Conservation (phyloP, 2,329 filamentous ascomycete genomes). For the Xylaria sp. region DNA sequence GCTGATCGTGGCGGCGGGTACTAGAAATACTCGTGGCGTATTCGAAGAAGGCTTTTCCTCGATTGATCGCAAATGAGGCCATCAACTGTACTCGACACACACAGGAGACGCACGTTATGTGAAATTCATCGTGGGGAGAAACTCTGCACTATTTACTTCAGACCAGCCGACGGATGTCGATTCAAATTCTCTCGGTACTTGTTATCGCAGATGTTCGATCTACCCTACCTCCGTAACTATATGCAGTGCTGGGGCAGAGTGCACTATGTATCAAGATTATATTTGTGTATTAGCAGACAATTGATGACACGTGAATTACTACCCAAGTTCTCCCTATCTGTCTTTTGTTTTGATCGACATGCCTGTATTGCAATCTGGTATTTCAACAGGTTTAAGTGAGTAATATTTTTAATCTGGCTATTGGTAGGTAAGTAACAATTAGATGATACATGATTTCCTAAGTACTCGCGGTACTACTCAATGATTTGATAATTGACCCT, state of each 20-base stretch:
- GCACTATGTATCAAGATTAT: slow-evolving; percentile 7
- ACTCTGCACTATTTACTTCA: not conserved
- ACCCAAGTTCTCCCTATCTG: too few relatives aligned
- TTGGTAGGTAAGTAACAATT: too few relatives aligned
- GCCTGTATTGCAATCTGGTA: too few relatives aligned
- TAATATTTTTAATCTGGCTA: too few relatives aligned
- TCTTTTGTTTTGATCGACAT: not conserved
- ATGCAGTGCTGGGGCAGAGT: not conserved
- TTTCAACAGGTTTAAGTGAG: too few relatives aligned
- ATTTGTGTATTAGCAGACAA: slow-evolving; percentile 15
- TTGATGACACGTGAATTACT: not conserved
- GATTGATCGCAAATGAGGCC: slow-evolving; percentile 6
- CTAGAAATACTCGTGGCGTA: slow-evolving; percentile 30
- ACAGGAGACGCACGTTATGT: not conserved
- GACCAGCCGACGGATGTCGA: not conserved
- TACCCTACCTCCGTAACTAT: not conserved
- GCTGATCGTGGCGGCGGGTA: slow-evolving; percentile 32
- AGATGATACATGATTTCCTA: too few relatives aligned
- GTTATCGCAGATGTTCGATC: not conserved
- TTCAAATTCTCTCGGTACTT: not conserved
- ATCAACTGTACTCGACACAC: not conserved
- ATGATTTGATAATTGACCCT: too few relatives aligned
- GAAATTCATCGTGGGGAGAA: not conserved
- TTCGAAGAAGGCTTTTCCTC: slow-evolving; percentile 20
- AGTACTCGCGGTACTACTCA: too few relatives aligned